Conservation (phyloP, 2,329 filamentous ascomycete genomes). For the Penicillium sclerotigenum region DNA sequence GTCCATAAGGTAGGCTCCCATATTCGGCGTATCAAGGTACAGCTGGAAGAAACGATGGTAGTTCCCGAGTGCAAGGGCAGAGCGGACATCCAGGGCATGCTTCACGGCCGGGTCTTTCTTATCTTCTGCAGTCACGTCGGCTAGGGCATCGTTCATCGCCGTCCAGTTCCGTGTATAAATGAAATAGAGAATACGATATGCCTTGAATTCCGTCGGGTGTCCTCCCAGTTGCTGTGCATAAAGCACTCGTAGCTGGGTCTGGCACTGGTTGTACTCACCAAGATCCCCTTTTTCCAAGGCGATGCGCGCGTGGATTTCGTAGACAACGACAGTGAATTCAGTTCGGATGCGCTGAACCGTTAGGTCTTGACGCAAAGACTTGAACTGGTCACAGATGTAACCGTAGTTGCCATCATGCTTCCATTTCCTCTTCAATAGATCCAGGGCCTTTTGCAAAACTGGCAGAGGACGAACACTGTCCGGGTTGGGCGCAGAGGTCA, state of each 20-base stretch:
- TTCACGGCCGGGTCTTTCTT: slow-evolving; percentile 80
- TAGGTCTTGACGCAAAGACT: slow-evolving; percentile 94
- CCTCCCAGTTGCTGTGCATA: slow-evolving; percentile 85
- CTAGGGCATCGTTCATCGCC: slow-evolving; percentile 95
- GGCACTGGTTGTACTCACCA: slow-evolving; percentile 99
- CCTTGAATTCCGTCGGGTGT: slow-evolving; percentile 93
- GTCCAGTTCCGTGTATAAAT: slow-evolving; percentile 98
- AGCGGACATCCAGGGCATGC: slow-evolving; percentile 88
- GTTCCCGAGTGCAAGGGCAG: slow-evolving; percentile 86
- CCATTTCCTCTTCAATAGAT: slow-evolving; percentile 92
- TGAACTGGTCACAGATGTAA: slow-evolving; percentile 99
- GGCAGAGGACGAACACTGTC: slow-evolving; percentile 81
- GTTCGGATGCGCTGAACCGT: slow-evolving; percentile 97
- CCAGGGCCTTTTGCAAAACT: slow-evolving; percentile 78
- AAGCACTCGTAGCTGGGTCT: slow-evolving; percentile 91
- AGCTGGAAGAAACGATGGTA: slow-evolving; percentile 98
- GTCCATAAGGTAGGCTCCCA: slow-evolving; percentile 98
- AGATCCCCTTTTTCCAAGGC: slow-evolving; percentile 97
- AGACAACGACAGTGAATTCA: slow-evolving; percentile 92
- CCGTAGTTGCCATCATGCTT: slow-evolving; percentile 87
- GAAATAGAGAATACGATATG: slow-evolving; percentile 99
- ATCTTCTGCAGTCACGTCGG: slow-evolving; percentile 98
- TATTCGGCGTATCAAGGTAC: slow-evolving; percentile 89
- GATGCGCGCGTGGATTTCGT: slow-evolving; percentile 96
- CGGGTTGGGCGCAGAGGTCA: slow-evolving; percentile 85